Conservation (phyloP, 148 eudicot genomes). For the Rhododendron kiyosumense region DNA sequence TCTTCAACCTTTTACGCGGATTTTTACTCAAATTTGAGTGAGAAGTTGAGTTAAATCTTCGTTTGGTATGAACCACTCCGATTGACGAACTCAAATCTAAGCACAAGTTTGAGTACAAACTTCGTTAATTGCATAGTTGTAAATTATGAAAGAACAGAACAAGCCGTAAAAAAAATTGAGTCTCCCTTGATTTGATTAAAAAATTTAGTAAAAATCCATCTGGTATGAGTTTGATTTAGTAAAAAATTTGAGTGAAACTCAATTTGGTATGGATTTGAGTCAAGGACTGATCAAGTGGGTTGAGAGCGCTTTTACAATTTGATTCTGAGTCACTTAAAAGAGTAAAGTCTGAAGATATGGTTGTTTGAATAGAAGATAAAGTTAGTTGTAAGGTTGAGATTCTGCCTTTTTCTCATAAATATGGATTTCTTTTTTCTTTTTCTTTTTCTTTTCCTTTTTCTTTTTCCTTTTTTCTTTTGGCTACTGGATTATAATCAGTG, state of each 20-base stretch:
- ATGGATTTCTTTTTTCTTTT: background rate
- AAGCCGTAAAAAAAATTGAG: background rate
- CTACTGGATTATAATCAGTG: background rate
- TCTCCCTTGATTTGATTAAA: background rate
- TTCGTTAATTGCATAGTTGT: background rate
- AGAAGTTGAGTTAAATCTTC: background rate
- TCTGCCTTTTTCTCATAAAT: background rate
- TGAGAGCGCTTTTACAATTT: background rate
- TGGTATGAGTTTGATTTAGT: background rate
- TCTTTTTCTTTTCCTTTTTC: background rate
- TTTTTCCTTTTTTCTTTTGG: background rate
- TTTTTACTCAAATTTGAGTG: no score
- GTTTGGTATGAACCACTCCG: background rate
- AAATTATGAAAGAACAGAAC: background rate
- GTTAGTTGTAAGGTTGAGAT: background rate
- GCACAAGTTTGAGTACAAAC: background rate
- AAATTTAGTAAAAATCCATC: background rate
- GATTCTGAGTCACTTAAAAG: background rate
- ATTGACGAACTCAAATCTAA: background rate
- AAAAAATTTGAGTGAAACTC: background rate
- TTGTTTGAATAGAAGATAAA: background rate
- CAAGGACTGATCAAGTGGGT: background rate
- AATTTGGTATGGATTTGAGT: background rate
- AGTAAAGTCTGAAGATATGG: background rate
- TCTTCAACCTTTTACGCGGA: background rate